Base-by-base conservation (phyloP, 768 basidiomycete species). In the Fibroporia radiculosa region DNA sequence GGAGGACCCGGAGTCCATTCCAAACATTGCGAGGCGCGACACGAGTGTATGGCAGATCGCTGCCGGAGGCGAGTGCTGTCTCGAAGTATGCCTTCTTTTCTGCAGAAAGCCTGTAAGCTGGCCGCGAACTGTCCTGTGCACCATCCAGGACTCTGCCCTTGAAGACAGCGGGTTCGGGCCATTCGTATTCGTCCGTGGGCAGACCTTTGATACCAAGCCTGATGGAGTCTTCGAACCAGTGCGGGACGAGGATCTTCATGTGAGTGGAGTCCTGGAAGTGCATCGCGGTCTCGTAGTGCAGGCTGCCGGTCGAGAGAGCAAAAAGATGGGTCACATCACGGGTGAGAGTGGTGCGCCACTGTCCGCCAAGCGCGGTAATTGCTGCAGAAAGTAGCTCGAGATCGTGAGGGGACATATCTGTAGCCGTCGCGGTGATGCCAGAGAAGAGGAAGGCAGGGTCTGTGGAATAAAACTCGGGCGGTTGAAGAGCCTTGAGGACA, bases 321-420 rank as follows among this genome's bases (percentile, higher is more conserved):
- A 93, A 85, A 40, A 95, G 73, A 59, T 95, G 93, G 0, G 93
- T 93, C 18, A 91, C 84, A 46, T 95, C 92, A 46, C 75, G 73
- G 0, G 90, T 92, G 39, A 93, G 73, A 7, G 78, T 80, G 0
- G 66, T 64, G 20, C 87, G 75, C 80, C 80, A 89, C 61, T 88
- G 82, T 0, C 93, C 93, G 2, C 93, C 92, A 3, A 88, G 74
- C 0, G 80, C 76, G 1, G 72, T 71, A 23, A 93, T 77, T 0
- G 82, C 86, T 0, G 80, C 83, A 0, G 75, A 73, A 31, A 95
- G 73, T 2, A 83, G 76, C 56, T 87, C 85, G 22, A 78, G 63
- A 59, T 95, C 92, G 6, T 76, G 50, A 1, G 68, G 40, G 0
- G 80, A 75, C 3, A 87, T 82, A 48, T 83, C 82, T 12, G 78